phyloP scores from a whole-genome alignment of 768 basidiomycete genomes.

The Floccularia luteovirens region DNA sequence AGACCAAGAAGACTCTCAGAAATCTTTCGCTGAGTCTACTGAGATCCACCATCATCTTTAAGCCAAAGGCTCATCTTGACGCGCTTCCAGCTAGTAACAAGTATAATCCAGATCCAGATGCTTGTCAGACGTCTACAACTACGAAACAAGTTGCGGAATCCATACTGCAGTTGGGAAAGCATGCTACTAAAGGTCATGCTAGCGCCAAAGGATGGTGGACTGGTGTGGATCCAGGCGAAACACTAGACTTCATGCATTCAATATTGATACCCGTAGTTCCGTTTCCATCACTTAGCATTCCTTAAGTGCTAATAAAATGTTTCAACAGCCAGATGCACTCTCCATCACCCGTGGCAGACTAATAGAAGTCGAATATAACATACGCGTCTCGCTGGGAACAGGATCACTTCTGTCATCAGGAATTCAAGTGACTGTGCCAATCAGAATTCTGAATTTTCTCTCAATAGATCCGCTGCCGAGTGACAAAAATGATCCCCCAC shows the following conservation, averaged over 20 bases:
- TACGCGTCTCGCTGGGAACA: slow-evolving; percentile 57
- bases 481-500: background rate
- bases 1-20: slow-evolving; percentile 62
- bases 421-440: slow-evolving; percentile 63
- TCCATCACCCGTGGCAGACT: slow-evolving; percentile 62
- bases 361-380: slow-evolving; percentile 68
- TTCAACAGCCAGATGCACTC: slow-evolving; percentile 54
- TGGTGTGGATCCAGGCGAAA: slow-evolving; percentile 61
- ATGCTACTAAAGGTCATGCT: slow-evolving; percentile 56
- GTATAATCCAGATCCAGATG: slow-evolving; percentile 44
- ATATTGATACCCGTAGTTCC: slow-evolving; percentile 70
- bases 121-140: slow-evolving; percentile 54
- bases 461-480: slow-evolving; percentile 76
- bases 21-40: slow-evolving; percentile 54
- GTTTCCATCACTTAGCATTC: background rate
- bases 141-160: slow-evolving; percentile 61
- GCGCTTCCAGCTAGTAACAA: slow-evolving; percentile 7
- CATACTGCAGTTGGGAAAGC: slow-evolving; percentile 57
- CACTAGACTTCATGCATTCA: slow-evolving; percentile 57
- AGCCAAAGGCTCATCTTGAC: slow-evolving; percentile 36
- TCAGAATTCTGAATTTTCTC: slow-evolving; percentile 75
- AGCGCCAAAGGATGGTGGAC: slow-evolving; percentile 90
- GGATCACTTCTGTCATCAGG: slow-evolving; percentile 51
- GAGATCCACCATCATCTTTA: slow-evolving; percentile 62
- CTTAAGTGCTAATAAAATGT: slow-evolving; percentile 5